Evolutionary conservation across 305 asterid species (phyloP).

Genomic region (Rubia peregrina): DNA sequence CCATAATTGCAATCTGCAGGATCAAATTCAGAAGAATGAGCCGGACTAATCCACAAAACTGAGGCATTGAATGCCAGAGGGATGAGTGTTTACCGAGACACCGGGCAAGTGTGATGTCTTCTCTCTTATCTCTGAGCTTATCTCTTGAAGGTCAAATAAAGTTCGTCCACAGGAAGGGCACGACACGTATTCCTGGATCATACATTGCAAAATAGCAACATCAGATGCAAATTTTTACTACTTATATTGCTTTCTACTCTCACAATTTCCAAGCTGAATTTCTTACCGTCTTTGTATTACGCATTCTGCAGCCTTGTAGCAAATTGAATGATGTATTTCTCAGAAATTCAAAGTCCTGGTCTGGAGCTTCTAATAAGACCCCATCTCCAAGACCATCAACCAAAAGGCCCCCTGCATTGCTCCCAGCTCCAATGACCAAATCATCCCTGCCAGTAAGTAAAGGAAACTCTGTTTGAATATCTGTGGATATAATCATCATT

Average conservation of each 20-base stretch:
- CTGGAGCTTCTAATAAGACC: constrained; percentile 78
- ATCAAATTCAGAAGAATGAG: background rate
- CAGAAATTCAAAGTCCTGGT: constrained; percentile 78
- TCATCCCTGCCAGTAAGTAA: constrained; percentile 57
- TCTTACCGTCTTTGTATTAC: constrained; percentile 95
- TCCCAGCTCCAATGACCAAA: constrained; percentile 87
- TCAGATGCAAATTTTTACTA: background rate
- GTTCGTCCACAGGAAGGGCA: constrained; percentile 99
- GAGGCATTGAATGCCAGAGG: constrained; percentile 10
- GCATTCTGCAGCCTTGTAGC: constrained; percentile 99
- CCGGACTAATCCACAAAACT: background rate
- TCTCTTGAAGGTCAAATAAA: constrained; percentile 95
- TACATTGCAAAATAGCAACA: background rate
- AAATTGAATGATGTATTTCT: constrained; percentile 91
- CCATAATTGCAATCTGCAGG: constrained; percentile 94
- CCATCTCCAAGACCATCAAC: constrained; percentile 99
- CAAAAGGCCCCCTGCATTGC: constrained; percentile 83
- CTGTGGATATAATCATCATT: constrained; percentile 8
- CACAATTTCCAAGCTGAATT: constrained; percentile 4
- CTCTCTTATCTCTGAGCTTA: constrained; percentile 93
- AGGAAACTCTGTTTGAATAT: constrained; percentile 14
- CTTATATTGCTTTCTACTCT: background rate
- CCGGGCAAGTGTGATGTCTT: constrained; percentile 97
- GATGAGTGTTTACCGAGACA: constrained; percentile 64
- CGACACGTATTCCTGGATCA: constrained; percentile 86